A percentile compares a stretch with the other conserved stretches of the same genome.
Conservation (phyloP, 768 basidiomycete genomes). For the Hebeloma cylindrosporum region DNA sequence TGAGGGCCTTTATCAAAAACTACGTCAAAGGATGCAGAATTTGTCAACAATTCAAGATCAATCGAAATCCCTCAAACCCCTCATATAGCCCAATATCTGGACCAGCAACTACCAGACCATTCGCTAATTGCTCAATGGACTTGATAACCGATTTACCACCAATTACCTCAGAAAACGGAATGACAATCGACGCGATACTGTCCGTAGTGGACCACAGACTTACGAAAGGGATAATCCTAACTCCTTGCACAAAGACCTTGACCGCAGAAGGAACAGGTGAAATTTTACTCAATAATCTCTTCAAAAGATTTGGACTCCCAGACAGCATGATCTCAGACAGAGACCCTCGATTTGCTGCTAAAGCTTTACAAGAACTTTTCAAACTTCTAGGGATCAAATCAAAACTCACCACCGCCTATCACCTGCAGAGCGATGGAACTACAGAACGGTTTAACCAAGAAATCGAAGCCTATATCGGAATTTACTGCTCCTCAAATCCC, state of each 20-base stretch:
- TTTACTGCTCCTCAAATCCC: slow-evolving; percentile 13
- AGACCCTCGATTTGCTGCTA: slow-evolving; percentile 14
- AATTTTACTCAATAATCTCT: slow-evolving; percentile 6
- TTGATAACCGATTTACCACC: slow-evolving; percentile 17
- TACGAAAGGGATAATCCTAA: slow-evolving; percentile 28
- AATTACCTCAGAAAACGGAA: slow-evolving; percentile 3
- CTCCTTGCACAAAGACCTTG: slow-evolving; percentile 18
- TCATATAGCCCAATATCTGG: slow-evolving; percentile 9
- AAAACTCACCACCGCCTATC: slow-evolving; percentile 13
- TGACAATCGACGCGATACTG: slow-evolving; percentile 23
- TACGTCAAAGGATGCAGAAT: slow-evolving; percentile 21
- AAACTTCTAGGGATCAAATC: slow-evolving; percentile 12
- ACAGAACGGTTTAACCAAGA: slow-evolving; percentile 25
- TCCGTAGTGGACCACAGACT: slow-evolving; percentile 27
- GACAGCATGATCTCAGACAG: slow-evolving; percentile 20
- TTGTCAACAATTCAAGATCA: slow-evolving; percentile 24
- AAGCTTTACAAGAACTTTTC: slow-evolving; percentile 11
- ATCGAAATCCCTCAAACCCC: slow-evolving; percentile 12
- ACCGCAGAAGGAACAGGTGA: slow-evolving; percentile 3
- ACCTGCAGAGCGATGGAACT: slow-evolving; percentile 18
- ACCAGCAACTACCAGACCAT: slow-evolving; percentile 5
- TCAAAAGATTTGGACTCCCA: slow-evolving; percentile 15
- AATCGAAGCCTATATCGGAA: slow-evolving; percentile 19
- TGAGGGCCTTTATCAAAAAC: slow-evolving; percentile 14
- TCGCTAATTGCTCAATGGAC: slow-evolving; percentile 14